Percentiles rank a stretch among this genome's conserved stretches.
Conservation (phyloP, 768 basidiomycete genomes). For the Asterophora parasitica region DNA sequence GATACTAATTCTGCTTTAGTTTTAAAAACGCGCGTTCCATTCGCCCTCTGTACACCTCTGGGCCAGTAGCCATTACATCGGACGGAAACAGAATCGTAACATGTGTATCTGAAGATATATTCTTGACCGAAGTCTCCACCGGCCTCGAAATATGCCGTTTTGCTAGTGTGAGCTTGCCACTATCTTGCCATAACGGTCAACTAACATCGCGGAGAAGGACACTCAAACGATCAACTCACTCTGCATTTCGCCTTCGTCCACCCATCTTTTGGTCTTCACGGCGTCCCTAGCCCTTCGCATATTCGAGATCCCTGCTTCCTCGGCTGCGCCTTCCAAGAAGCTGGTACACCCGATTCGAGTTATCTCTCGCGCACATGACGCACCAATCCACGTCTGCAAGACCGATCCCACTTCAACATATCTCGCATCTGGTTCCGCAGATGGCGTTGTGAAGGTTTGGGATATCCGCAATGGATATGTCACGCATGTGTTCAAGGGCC, state of each 20-base stretch:
- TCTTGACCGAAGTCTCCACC: constrained; percentile 74
- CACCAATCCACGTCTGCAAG: constrained; percentile 87
- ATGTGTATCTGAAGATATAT: constrained; percentile 80
- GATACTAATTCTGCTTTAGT: constrained; percentile 33
- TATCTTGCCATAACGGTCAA: not conserved
- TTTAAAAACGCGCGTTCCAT: constrained; percentile 74
- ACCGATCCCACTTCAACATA: constrained; percentile 84
- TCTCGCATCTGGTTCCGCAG: constrained; percentile 93
- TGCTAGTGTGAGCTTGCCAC: constrained; percentile 58
- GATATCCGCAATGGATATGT: constrained; percentile 81
- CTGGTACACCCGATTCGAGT: constrained; percentile 67
- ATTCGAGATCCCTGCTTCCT: constrained; percentile 66
- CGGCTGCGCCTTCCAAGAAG: constrained; percentile 33
- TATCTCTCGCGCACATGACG: constrained; percentile 83
- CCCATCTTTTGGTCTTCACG: constrained; percentile 76
- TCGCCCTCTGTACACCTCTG: constrained; percentile 82
- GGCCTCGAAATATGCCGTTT: constrained; percentile 80
- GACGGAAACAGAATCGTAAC: constrained; percentile 82
- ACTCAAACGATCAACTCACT: constrained; percentile 80
- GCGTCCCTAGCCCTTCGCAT: constrained; percentile 77
- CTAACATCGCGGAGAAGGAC: constrained; percentile 47
- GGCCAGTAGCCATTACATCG: constrained; percentile 72
- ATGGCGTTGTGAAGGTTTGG: constrained; percentile 97
- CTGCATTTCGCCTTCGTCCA: constrained; percentile 71
- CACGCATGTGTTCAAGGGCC: constrained; percentile 93